Conservation (phyloP, 805 yeast genomes). For the Saturnispora ahearnii region DNA sequence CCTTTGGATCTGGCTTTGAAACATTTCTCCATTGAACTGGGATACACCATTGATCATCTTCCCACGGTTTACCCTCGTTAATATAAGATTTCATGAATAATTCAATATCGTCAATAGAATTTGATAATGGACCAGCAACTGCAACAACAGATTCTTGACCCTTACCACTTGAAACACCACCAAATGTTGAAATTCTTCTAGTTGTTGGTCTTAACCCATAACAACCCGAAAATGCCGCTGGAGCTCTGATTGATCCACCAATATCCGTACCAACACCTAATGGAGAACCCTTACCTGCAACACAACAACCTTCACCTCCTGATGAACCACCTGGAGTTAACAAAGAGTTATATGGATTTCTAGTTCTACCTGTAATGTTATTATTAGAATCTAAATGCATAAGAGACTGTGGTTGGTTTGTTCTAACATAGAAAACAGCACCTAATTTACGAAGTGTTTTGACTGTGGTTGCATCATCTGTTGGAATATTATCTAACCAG, state of each 20-base stretch:
- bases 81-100: slow-evolving; percentile 55
- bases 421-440: slow-evolving; percentile 55
- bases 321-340: slow-evolving; percentile 66
- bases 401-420: slow-evolving; percentile 59
- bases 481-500: slow-evolving; percentile 37
- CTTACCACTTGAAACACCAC: slow-evolving; percentile 45
- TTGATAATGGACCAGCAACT: slow-evolving; percentile 61
- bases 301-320: slow-evolving; percentile 63
- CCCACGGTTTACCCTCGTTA: slow-evolving; percentile 61
- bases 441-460: slow-evolving; percentile 43
- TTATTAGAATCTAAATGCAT: slow-evolving; percentile 62
- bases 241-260: slow-evolving; percentile 63
- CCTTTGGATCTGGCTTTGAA: slow-evolving; percentile 28
- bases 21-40: slow-evolving; percentile 49
- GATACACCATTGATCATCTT: slow-evolving; percentile 34
- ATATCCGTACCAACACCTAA: slow-evolving; percentile 57
- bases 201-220: slow-evolving; percentile 59
- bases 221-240: slow-evolving; percentile 56
- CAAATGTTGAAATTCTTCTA: slow-evolving; percentile 39
- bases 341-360: slow-evolving; percentile 48
- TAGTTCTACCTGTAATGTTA: slow-evolving; percentile 49
- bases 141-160: slow-evolving; percentile 62
- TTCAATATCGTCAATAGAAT: slow-evolving; percentile 58
- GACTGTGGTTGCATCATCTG: slow-evolving; percentile 39
- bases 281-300: slow-evolving; percentile 50